Evolutionary conservation across 1,139 yeast species (phyloP).

Genomic region (Scheffersomyces stambukii): DNA sequence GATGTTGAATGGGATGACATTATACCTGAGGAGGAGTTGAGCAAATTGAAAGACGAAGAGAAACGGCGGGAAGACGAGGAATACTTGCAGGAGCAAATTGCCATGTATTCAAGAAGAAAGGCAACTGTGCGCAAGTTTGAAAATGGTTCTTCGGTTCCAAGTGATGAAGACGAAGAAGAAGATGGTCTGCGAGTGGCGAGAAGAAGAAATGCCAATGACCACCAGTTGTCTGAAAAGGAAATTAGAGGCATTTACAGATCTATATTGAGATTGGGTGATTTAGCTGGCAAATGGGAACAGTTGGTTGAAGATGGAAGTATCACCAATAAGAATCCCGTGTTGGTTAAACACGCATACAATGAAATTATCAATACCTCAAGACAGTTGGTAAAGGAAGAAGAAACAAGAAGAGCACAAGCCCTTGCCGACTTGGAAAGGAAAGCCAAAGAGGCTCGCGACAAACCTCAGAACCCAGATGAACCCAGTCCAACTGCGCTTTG

Average conservation of each 20-base stretch:
- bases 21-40: slow-evolving; percentile 91
- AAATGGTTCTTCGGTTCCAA: slow-evolving; percentile 26
- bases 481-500: slow-evolving; percentile 43
- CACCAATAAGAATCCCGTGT: slow-evolving; percentile 81
- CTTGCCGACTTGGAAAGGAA: slow-evolving; percentile 58
- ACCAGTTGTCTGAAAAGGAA: slow-evolving; percentile 77
- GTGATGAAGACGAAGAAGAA: slow-evolving; percentile 21
- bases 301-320: slow-evolving; percentile 87
- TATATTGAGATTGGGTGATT: slow-evolving; percentile 76
- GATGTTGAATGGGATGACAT: slow-evolving; percentile 99
- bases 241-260: slow-evolving; percentile 83
- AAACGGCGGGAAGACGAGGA: slow-evolving; percentile 81
- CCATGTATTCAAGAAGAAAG: slow-evolving; percentile 77
- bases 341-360: slow-evolving; percentile 68
- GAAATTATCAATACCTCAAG: slow-evolving; percentile 65
- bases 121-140: slow-evolving; percentile 63
- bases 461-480: slow-evolving; percentile 27
- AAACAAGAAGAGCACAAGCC: slow-evolving; percentile 51
- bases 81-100: slow-evolving; percentile 84
- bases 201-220: slow-evolving; percentile 41
- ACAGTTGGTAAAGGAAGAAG: slow-evolving; percentile 63
- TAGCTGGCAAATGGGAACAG: slow-evolving; percentile 79
- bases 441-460: slow-evolving; percentile 54
- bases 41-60: slow-evolving; percentile 87
- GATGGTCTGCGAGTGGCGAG: slow-evolving; percentile 17